Base-by-base conservation (phyloP, 1,284 basidiomycete species). In the Trichosporon faecale region DNA sequence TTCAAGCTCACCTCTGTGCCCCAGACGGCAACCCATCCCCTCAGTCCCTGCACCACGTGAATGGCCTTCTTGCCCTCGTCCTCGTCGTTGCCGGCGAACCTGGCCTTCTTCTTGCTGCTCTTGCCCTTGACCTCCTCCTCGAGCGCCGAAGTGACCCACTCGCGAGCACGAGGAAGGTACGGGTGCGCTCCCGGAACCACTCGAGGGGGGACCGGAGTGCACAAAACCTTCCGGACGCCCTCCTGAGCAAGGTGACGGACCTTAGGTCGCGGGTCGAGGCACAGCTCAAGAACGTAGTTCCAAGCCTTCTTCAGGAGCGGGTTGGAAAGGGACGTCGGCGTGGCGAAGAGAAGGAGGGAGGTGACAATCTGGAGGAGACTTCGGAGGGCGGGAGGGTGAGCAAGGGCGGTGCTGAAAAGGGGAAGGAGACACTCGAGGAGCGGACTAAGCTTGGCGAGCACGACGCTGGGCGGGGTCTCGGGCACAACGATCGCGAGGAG, bases 171-270 rank as follows among this genome's bases (percentile, higher is more conserved):
- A 88, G 88, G 75, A 77, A 87, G 69, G 85, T 96, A 99, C 0
- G 96, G 95, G 85, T 98, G 96, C 8, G 76, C 75, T 9, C 83
- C 83, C 31, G 82, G 74, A 1, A 87, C 85, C 4, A 88, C 75
- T 55, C 91, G 85, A 0, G 94, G 94, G 5, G 89, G 85, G 1
- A 93, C 91, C 16, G 94, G 93, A 14, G 87, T 86, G 5, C 86
- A 85, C 31, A 95, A 86, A 3, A 95, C 86, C 74, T 92, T 90
- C 73, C 87, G 87, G 52, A 99, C 87, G 25, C 93, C 88, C 76
- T 98, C 94, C 68, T 91, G 91, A 9, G 96, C 95, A 74, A 91
- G 89, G 83, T 90, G 95, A 69, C 97, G 89, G 64, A 99, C 94
- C 85, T 99, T 98, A 44, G 97, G 96, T 61, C 96, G 86, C 1